Conservation (phyloP, 2,329 filamentous ascomycete species). For the Coniella lustricola region DNA sequence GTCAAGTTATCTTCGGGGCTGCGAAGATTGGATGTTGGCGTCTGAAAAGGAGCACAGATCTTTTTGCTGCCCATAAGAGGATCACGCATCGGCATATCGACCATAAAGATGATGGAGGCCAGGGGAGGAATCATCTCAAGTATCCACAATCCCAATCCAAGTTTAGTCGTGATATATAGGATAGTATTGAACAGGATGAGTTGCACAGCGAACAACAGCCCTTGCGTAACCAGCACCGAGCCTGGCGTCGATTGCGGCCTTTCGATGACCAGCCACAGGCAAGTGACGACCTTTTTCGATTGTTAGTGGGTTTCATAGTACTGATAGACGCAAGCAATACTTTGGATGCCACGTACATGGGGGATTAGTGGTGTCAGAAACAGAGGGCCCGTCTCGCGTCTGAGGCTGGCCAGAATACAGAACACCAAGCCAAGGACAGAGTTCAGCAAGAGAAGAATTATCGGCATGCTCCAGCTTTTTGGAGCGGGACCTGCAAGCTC, state of each 20-base stretch:
- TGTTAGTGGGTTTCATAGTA: neutral
- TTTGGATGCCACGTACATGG: slow-evolving; percentile 6
- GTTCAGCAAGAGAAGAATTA: slow-evolving; percentile 5
- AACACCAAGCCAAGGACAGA: slow-evolving; percentile 7
- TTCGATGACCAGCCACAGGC: slow-evolving; percentile 8
- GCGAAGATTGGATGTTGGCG: slow-evolving; percentile 54
- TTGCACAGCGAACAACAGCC: slow-evolving; percentile 27
- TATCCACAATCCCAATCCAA: slow-evolving; percentile 19
- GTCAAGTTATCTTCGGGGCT: slow-evolving; percentile 73
- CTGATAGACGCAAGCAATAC: neutral
- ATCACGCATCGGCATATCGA: slow-evolving; percentile 65
- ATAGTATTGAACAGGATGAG: slow-evolving; percentile 25
- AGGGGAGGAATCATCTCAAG: slow-evolving; percentile 34
- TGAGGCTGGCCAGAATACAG: slow-evolving; percentile 5
- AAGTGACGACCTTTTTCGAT: slow-evolving; percentile 5
- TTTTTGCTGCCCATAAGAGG: slow-evolving; percentile 43
- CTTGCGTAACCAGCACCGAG: slow-evolving; percentile 66
- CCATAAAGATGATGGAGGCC: slow-evolving; percentile 43
- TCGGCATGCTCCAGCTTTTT: slow-evolving; percentile 1
- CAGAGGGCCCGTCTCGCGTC: slow-evolving; percentile 8
- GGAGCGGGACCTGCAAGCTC: slow-evolving; percentile 1
- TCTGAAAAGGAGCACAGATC: slow-evolving; percentile 51
- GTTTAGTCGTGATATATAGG: slow-evolving; percentile 24
- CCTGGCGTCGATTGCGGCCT: slow-evolving; percentile 43
- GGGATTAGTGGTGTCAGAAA: slow-evolving; percentile 13